These are phyloP conservation scores for Royoungia palumana DNA, from an alignment of 768 basidiomycete genomes.

Conservation along the genomic window DNA sequence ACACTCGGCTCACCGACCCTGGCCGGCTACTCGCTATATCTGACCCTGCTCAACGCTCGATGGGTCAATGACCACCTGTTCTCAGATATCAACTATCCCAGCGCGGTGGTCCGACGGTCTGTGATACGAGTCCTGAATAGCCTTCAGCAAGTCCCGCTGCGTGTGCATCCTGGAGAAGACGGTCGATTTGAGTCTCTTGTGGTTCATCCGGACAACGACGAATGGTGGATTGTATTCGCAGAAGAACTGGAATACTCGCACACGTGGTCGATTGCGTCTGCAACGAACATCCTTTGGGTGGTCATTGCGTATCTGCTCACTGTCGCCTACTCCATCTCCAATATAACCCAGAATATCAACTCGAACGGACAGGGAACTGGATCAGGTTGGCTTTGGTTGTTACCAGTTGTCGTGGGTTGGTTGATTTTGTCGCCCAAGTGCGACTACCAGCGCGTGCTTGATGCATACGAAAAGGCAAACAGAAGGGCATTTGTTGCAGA, in stretches of 20 bases:
- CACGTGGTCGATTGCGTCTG: conserved; percentile 40
- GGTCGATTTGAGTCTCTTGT: conserved; percentile 39
- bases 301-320: conserved; percentile 37
- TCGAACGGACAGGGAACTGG: conserved; percentile 38
- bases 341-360: conserved; percentile 21
- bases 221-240: conserved; percentile 39
- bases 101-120: not conserved
- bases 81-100: conserved; percentile 31
- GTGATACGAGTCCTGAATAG: conserved; percentile 36
- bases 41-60: conserved; percentile 42
- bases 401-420: conserved; percentile 41
- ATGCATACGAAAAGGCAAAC: conserved; percentile 18
- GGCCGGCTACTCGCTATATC: conserved; percentile 42
- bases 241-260: conserved; percentile 36
- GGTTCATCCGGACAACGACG: conserved; percentile 40
- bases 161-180: conserved; percentile 24
- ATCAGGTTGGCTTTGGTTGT: conserved; percentile 42
- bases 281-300: conserved; percentile 42
- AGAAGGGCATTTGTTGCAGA: not conserved
- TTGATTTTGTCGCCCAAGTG: conserved; percentile 40
- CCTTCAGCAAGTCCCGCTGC: conserved; percentile 43
- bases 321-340: conserved; percentile 15
- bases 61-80: conserved; percentile 36
- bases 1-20: conserved; percentile 44
- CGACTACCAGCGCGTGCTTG: conserved; percentile 29